A percentile compares a stretch with the other conserved stretches of the same genome.
Evolutionary conservation across 2,329 filamentous ascomycete genomes (phyloP).

Genomic region (Lasiodiplodia citricola): DNA sequence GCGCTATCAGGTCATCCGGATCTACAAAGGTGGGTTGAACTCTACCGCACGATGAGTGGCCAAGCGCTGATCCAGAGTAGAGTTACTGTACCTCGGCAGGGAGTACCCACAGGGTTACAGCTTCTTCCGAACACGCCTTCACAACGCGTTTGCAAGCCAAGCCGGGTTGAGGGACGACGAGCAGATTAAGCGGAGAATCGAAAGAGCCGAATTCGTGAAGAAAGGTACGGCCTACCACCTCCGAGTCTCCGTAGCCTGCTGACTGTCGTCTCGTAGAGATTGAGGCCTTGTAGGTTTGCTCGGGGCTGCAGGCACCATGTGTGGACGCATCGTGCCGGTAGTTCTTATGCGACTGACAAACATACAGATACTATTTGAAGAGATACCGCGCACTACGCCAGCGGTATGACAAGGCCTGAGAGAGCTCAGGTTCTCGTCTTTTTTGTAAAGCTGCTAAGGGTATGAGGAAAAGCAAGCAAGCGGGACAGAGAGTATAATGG

Average conservation of each 20-base stretch:
- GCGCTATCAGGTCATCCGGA: constrained; percentile 76
- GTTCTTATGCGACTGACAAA: constrained; percentile 31
- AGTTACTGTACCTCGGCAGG: constrained; percentile 81
- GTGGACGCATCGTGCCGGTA: background rate
- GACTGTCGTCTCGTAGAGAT: constrained; percentile 51
- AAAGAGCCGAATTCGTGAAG: constrained; percentile 83
- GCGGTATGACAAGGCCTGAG: constrained; percentile 66
- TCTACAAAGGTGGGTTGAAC: constrained; percentile 77
- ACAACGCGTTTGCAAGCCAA: constrained; percentile 84
- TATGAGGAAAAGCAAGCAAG: constrained; percentile 7
- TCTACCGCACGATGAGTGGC: background rate
- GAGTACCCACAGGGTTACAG: constrained; percentile 85
- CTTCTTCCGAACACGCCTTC: constrained; percentile 81
- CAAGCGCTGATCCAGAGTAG: constrained; percentile 52
- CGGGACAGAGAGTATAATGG: constrained; percentile 4
- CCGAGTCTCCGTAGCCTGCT: background rate
- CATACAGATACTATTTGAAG: constrained; percentile 83
- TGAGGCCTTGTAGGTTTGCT: constrained; percentile 77
- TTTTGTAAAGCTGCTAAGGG: background rate
- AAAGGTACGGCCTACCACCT: constrained; percentile 66
- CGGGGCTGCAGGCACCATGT: constrained; percentile 3
- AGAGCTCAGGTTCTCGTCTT: background rate
- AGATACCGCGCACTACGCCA: constrained; percentile 84
- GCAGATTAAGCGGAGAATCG: constrained; percentile 76
- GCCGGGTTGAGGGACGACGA: constrained; percentile 71